Evolutionary conservation across 2,329 filamentous ascomycete genomes (phyloP).

Genomic region (Nakataea oryzae): DNA sequence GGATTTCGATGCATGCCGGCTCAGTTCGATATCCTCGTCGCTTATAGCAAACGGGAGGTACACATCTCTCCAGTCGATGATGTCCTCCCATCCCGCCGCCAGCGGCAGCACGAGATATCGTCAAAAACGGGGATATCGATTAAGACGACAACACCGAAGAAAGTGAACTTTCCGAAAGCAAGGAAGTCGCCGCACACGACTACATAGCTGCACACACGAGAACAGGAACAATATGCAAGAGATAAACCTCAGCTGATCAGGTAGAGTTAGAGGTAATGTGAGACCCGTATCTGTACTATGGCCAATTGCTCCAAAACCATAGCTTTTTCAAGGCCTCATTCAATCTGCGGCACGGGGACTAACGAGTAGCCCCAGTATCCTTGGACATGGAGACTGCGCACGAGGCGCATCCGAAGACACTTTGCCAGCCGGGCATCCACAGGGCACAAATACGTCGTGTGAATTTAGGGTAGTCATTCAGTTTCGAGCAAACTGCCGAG

Average conservation of each 20-base stretch:
- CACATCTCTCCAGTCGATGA: too few relatives aligned
- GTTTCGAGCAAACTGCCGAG: conserved; percentile 1
- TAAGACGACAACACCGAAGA: too few relatives aligned
- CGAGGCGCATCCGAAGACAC: conserved; percentile 37
- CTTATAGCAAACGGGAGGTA: too few relatives aligned
- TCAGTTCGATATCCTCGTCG: too few relatives aligned
- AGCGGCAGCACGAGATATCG: too few relatives aligned
- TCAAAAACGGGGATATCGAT: too few relatives aligned
- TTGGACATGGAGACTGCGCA: conserved; percentile 30
- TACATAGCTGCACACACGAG: not conserved
- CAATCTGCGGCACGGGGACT: conserved; percentile 49
- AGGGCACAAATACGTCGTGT: not conserved
- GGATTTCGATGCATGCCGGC: too few relatives aligned
- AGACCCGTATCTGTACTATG: conserved; percentile 59
- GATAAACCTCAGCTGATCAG: too few relatives aligned
- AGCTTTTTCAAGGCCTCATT: conserved; percentile 51
- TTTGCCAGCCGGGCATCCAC: conserved; percentile 36
- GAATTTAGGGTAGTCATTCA: conserved; percentile 3
- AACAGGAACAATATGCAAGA: not conserved
- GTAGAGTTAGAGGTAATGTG: conserved; percentile 36
- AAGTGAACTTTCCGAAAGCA: too few relatives aligned
- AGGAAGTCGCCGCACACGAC: too few relatives aligned
- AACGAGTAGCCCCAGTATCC: conserved; percentile 48
- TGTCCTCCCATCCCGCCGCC: too few relatives aligned
- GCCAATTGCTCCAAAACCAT: conserved; percentile 41